These are phyloP conservation scores for Chrysanthemum lavandulifolium DNA, from an alignment of 129 eudicot species.

Conservation along the genomic window DNA sequence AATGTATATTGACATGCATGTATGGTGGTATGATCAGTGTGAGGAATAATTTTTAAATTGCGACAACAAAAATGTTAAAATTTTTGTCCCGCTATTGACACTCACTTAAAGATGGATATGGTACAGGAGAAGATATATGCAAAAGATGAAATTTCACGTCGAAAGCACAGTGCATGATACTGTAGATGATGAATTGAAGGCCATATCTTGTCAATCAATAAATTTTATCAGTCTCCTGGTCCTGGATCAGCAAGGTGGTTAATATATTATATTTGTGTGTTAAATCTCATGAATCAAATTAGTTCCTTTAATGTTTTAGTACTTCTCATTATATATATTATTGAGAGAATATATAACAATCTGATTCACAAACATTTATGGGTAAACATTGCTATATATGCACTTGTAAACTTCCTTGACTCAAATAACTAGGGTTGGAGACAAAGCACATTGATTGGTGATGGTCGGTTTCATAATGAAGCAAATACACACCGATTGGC, in stretches of 20 bases:
- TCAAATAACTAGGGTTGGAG: background rate
- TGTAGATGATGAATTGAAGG: slow-evolving; percentile 26
- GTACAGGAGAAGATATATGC: slow-evolving; percentile 27
- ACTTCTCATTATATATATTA: no score
- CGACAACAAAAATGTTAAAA: background rate
- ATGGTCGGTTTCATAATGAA: slow-evolving; percentile 11
- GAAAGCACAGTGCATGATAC: slow-evolving; percentile 31
- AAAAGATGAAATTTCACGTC: slow-evolving; percentile 44
- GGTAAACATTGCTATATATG: background rate
- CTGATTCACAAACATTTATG: slow-evolving; percentile 10
- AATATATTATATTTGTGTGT: background rate
- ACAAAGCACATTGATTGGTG: slow-evolving; percentile 18
- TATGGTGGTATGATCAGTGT: no score
- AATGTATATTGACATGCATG: no score
- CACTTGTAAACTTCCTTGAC: slow-evolving; percentile 1
- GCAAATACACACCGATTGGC: background rate
- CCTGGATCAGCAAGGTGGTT: background rate
- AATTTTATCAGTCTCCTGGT: background rate
- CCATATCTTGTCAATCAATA: slow-evolving; percentile 40
- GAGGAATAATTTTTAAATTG: background rate
- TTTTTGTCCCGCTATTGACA: background rate
- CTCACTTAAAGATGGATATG: slow-evolving; percentile 26
- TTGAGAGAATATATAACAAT: background rate
- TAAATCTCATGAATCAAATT: background rate
- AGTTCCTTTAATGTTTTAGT: background rate